Evolutionary conservation across 129 eudicot genomes (phyloP), one percentile per base, ranked within the genome.

Genomic region (Ambrosia artemisiifolia): DNA sequence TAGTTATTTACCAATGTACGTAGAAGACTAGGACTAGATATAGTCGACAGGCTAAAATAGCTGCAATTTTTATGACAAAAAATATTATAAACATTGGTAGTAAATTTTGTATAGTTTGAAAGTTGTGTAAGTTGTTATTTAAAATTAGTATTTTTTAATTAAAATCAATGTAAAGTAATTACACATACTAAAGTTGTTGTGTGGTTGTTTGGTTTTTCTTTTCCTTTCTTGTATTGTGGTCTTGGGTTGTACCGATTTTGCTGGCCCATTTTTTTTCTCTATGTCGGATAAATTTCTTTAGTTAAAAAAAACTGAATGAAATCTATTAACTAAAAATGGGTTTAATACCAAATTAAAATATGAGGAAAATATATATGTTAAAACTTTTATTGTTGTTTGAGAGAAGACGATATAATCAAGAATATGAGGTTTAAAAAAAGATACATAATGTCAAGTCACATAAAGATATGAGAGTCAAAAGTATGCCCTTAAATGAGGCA

Each of bases 401-500:
- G 11, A 40, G 44, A 40, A 32, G 4, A 60, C 10, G 7, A 60
- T 30, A 60, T 30, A 59, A 28, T 42, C 9, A 33, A 32, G 65
- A 63, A 63, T 34, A 13, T 63, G 30, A 36, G 46, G 16, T 63
- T 34, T 34, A 12, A 35, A 34, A 63, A 35, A n/a, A 8, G 46
- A 63, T 47, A 63, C 35, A 36, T 63, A 46, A 63, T 35, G 49
- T 16, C 48, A 63, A 36, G 47, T 35, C 47, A 63, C 48, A 63
- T 63, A 35, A 63, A 35, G 68, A 56, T 11, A 56, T 24, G 14
- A 6, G 35, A 63, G 68, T 63, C 68, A 63, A 63, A 35, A 16
- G 68, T 35, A 63, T 63, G 28, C 68, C 66, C 68, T 63, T 63
- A 63, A 63, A 35, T 63, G 48, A 36, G 68, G 46, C 30, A 63